These are phyloP conservation scores for Cryptococcus floricola DNA, from an alignment of 1,284 basidiomycete species.

Conservation along the genomic window DNA sequence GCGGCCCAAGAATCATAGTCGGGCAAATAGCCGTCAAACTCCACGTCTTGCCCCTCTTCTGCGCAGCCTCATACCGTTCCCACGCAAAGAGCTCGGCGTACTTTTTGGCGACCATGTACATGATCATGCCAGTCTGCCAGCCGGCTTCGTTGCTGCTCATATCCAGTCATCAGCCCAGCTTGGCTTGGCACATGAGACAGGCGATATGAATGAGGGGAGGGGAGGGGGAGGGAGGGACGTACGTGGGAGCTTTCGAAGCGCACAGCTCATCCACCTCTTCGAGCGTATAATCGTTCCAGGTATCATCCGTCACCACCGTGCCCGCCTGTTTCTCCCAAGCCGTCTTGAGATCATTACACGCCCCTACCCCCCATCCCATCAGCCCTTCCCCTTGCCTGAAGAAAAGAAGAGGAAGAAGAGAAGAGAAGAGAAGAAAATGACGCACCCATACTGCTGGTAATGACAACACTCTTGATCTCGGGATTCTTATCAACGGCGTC, in stretches of 20 bases:
- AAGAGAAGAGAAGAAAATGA: too few species aligned
- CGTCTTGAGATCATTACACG: background rate
- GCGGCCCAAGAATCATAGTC: background rate
- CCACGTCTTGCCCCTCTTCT: background rate
- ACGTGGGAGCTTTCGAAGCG: background rate
- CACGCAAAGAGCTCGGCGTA: background rate
- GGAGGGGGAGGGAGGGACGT: background rate
- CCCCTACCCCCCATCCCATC: background rate
- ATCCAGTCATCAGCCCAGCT: too few species aligned
- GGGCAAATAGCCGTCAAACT: background rate
- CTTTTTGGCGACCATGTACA: background rate
- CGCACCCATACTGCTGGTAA: background rate
- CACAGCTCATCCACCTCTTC: background rate
- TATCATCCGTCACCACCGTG: background rate
- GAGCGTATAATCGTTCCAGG: background rate
- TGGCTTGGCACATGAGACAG: too few species aligned
- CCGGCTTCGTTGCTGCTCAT: background rate
- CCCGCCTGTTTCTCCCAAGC: background rate
- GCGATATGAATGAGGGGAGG: too few species aligned
- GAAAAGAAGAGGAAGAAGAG: too few species aligned
- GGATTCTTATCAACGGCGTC: background rate
- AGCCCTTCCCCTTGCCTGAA: background rate
- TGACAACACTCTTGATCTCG: background rate
- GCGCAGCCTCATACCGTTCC: background rate
- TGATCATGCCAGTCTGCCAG: background rate